phyloP scores from a whole-genome alignment of 805 yeast species.

The Candida schatavii region DNA sequence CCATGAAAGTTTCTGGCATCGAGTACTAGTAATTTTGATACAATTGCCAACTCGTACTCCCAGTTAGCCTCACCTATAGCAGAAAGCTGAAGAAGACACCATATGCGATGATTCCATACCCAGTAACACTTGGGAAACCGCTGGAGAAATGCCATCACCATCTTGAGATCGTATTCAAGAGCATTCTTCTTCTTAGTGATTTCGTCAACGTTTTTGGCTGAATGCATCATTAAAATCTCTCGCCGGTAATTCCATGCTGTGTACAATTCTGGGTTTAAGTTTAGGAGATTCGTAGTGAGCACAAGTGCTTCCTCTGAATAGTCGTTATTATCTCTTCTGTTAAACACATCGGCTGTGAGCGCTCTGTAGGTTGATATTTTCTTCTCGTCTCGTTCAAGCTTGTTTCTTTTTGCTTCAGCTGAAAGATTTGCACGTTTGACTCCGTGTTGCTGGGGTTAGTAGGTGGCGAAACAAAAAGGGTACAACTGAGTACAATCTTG shows the following conservation, averaged over 20 bases:
- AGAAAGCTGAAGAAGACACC: slow-evolving; percentile 58
- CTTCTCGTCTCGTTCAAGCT: slow-evolving; percentile 54
- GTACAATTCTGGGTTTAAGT: slow-evolving; percentile 80
- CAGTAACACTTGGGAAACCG: slow-evolving; percentile 87
- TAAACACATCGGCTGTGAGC: slow-evolving; percentile 45
- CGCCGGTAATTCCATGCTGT: slow-evolving; percentile 89
- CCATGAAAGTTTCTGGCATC: slow-evolving; percentile 93
- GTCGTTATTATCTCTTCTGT: slow-evolving; percentile 14
- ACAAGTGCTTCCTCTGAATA: slow-evolving; percentile 40
- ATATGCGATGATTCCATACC: slow-evolving; percentile 92
- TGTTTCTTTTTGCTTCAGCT: slow-evolving; percentile 52
- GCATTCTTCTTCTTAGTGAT: slow-evolving; percentile 6
- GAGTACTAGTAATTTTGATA: slow-evolving; percentile 59
- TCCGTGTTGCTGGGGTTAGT: slow-evolving; percentile 78
- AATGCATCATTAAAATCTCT: slow-evolving; percentile 50
- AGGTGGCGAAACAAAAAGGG: no score
- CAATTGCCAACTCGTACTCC: slow-evolving; percentile 68
- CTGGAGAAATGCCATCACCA: slow-evolving; percentile 57
- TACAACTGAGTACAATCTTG: no score
- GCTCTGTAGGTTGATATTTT: slow-evolving; percentile 56
- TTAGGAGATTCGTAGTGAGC: slow-evolving; percentile 55
- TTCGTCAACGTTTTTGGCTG: slow-evolving; percentile 7
- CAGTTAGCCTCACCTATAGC: slow-evolving; percentile 55
- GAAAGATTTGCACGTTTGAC: slow-evolving; percentile 58
- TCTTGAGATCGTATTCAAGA: slow-evolving; percentile 57